These are phyloP conservation scores for Aspergillus texensis DNA, from an alignment of 2,329 filamentous ascomycete genomes.

Conservation along the genomic window DNA sequence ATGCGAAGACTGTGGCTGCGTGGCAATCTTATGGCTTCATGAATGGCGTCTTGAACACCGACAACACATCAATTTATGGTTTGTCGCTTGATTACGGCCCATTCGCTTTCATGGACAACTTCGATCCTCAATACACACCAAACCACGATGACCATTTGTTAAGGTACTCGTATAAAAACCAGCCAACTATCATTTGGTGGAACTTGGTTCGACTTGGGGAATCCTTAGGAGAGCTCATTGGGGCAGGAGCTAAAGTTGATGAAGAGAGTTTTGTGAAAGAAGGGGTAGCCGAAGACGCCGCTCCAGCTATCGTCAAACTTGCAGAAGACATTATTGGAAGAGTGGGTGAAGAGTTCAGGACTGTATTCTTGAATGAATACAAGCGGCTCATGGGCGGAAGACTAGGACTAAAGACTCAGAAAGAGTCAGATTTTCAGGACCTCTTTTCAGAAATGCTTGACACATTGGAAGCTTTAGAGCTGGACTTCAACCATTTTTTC, in stretches of 20 bases:
- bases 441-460: conserved; percentile 84
- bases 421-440: conserved; percentile 74
- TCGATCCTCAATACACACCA: conserved; percentile 90
- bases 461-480: conserved; percentile 74
- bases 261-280: conserved; percentile 69
- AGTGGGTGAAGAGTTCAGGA: conserved; percentile 83
- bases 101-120: conserved; percentile 97
- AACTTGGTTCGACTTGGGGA: conserved; percentile 92
- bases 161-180: conserved; percentile 89
- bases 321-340: conserved; percentile 83
- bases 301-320: conserved; percentile 70
- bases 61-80: conserved; percentile 91
- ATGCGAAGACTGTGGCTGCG: conserved; percentile 82
- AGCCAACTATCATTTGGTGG: conserved; percentile 98
- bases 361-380: conserved; percentile 86
- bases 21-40: conserved; percentile 99
- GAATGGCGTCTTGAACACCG: conserved; percentile 96
- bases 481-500: conserved; percentile 97
- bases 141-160: conserved; percentile 92
- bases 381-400: conserved; percentile 79
- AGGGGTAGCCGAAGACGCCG: conserved; percentile 71
- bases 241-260: conserved; percentile 73
- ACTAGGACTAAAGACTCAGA: conserved; percentile 71
- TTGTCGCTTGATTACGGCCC: conserved; percentile 93
- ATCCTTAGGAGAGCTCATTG: conserved; percentile 83